A percentile compares a stretch with the other conserved stretches of the same genome.
These are phyloP conservation scores for Acer saccharum DNA, from an alignment of 345 rosid species.

Conservation along the genomic window DNA sequence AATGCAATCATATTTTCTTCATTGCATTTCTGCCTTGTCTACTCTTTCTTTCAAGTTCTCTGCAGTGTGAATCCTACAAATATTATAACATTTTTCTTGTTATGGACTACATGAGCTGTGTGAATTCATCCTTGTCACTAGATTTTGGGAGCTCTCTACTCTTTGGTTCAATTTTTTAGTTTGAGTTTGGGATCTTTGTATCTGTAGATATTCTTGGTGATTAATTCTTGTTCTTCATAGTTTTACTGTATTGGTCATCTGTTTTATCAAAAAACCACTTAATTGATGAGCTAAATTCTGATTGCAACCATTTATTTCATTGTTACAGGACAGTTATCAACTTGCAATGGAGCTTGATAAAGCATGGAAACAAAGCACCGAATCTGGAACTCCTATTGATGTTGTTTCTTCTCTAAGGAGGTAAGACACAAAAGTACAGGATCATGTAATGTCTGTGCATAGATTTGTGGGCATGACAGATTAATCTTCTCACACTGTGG, in stretches of 20 bases:
- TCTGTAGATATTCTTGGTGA: not conserved
- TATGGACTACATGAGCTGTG: not conserved
- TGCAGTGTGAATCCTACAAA: not conserved
- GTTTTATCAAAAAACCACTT: not conserved
- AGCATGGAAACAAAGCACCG: slow-evolving; percentile 62
- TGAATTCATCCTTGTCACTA: not conserved
- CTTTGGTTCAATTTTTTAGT: not conserved
- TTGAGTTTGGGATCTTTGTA: not conserved
- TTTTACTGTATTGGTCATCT: not conserved
- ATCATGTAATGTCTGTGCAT: not conserved
- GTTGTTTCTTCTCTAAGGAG: slow-evolving; percentile 72
- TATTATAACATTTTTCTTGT: not conserved
- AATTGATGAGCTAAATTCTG: not conserved
- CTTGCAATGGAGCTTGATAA: slow-evolving; percentile 81
- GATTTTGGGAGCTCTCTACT: not conserved
- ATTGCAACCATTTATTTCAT: not conserved
- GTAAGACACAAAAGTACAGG: slow-evolving; percentile 29
- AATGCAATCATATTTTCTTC: not conserved
- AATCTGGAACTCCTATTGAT: slow-evolving; percentile 57
- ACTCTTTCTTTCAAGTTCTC: not conserved
- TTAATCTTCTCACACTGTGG: not conserved
- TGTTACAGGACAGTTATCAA: slow-evolving; percentile 82
- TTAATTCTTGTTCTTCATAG: too few species aligned
- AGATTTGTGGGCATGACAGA: not conserved
- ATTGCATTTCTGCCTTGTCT: not conserved